Evolutionary conservation across 257 asterid species (phyloP).

Genomic region (Mitragyna speciosa): DNA sequence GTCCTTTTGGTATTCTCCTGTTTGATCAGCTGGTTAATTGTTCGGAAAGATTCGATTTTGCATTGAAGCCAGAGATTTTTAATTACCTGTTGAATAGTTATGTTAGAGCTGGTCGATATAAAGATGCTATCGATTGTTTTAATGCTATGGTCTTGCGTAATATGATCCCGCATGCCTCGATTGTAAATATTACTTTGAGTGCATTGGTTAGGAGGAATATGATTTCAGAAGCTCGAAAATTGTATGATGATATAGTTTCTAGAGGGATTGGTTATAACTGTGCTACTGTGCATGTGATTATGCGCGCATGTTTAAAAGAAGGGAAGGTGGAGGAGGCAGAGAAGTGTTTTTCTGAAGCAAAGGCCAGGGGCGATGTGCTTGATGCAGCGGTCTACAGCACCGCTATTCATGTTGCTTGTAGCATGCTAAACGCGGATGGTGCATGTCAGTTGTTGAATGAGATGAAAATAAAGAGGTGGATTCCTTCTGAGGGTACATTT

Average conservation of each 20-base stretch:
- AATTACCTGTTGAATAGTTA: slow-evolving; percentile 52
- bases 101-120: slow-evolving; percentile 44
- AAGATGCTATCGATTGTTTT: slow-evolving; percentile 66
- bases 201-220: slow-evolving; percentile 45
- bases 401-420: slow-evolving; percentile 61
- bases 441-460: slow-evolving; percentile 60
- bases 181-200: slow-evolving; percentile 46
- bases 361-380: slow-evolving; percentile 48
- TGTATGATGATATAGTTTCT: slow-evolving; percentile 41
- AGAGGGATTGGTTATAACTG: slow-evolving; percentile 46
- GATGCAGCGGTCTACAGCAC: slow-evolving; percentile 43
- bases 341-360: slow-evolving; percentile 52
- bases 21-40: slow-evolving; percentile 47
- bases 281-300: slow-evolving; percentile 58
- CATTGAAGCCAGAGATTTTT: slow-evolving; percentile 41
- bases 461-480: slow-evolving; percentile 70
- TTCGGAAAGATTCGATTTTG: slow-evolving; percentile 49
- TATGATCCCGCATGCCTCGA: slow-evolving; percentile 30
- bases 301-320: slow-evolving; percentile 56
- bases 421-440: slow-evolving; percentile 30
- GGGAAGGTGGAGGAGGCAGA: slow-evolving; percentile 57
- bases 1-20: slow-evolving; percentile 38
- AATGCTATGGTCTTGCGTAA: slow-evolving; percentile 42
- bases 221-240: slow-evolving; percentile 40
- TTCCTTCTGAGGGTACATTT: slow-evolving; percentile 59